Evolutionary conservation across 192 early-diverging fungal species (phyloP).

Genomic region (Podila clonocystis): DNA sequence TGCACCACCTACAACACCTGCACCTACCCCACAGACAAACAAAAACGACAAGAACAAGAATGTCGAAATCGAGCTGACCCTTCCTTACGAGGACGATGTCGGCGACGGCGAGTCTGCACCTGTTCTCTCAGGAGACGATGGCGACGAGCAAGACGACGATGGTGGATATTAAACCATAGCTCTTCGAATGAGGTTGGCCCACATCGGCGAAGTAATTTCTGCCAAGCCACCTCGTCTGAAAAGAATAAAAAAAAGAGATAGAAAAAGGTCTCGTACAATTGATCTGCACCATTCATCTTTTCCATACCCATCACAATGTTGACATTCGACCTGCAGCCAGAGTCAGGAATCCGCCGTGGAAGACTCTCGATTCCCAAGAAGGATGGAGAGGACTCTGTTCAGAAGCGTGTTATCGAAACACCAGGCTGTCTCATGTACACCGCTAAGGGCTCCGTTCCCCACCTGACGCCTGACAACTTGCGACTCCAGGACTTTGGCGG

Average conservation of each 20-base stretch:
- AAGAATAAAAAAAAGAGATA: conserved; percentile 6
- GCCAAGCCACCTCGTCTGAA: background rate
- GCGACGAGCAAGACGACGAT: background rate
- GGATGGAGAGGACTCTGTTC: conserved; percentile 1
- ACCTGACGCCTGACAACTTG: conserved; percentile 63
- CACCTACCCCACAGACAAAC: background rate
- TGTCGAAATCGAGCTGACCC: background rate
- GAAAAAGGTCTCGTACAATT: background rate
- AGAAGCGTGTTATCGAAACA: conserved; percentile 50
- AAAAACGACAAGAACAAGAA: too few relatives aligned
- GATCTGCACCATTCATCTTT: background rate
- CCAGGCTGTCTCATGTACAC: conserved; percentile 65
- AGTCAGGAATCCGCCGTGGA: conserved; percentile 9
- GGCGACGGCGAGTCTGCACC: background rate
- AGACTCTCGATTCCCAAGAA: conserved; percentile 6
- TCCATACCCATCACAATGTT: conserved; percentile 10
- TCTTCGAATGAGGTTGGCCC: background rate
- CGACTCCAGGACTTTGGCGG: conserved; percentile 48
- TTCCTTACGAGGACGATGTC: background rate
- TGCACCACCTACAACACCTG: background rate
- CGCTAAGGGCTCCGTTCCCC: conserved; percentile 61
- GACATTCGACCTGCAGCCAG: conserved; percentile 10
- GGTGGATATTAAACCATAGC: background rate
- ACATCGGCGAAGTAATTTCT: background rate
- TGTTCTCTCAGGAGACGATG: background rate